Percentiles rank a stretch among this genome's conserved stretches.
Conservation (phyloP, 2,329 filamentous ascomycete species). For the Penicillium sp. region DNA sequence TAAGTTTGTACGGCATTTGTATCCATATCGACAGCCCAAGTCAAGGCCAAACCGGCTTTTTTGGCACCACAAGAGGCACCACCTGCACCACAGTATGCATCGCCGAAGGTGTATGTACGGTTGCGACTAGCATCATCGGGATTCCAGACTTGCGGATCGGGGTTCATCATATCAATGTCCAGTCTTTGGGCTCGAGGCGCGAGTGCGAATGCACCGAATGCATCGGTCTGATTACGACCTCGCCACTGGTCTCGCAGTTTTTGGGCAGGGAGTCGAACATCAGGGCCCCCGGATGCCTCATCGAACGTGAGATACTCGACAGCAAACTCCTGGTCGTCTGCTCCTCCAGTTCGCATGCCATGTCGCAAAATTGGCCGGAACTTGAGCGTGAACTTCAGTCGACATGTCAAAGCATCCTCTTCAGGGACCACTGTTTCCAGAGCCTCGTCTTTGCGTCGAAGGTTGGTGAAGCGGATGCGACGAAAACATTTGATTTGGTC, state of each 20-base stretch:
- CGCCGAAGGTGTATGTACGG: constrained; percentile 64
- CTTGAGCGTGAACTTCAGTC: constrained; percentile 29
- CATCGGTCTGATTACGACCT: constrained; percentile 27
- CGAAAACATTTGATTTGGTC: constrained; percentile 43
- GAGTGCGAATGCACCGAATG: constrained; percentile 28
- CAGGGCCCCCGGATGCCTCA: constrained; percentile 29
- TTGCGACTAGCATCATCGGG: background rate
- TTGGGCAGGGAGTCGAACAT: constrained; percentile 7
- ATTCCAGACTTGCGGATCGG: background rate
- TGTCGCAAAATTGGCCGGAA: background rate
- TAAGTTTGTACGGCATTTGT: constrained; percentile 60
- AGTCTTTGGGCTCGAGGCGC: background rate
- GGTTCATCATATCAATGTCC: constrained; percentile 11
- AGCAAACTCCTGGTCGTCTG: constrained; percentile 1
- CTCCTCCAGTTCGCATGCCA: background rate
- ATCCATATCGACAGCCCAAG: constrained; percentile 66
- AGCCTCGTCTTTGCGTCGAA: constrained; percentile 10
- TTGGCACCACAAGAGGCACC: constrained; percentile 67
- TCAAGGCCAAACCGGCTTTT: constrained; percentile 59
- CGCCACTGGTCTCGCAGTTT: constrained; percentile 36
- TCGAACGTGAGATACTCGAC: constrained; percentile 31
- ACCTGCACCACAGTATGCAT: constrained; percentile 72
- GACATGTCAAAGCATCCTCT: constrained; percentile 30
- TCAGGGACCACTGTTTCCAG: background rate
- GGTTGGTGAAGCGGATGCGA: constrained; percentile 58